Evolutionary conservation across 805 yeast species (phyloP).

Genomic region (Barnettozyma populi): DNA sequence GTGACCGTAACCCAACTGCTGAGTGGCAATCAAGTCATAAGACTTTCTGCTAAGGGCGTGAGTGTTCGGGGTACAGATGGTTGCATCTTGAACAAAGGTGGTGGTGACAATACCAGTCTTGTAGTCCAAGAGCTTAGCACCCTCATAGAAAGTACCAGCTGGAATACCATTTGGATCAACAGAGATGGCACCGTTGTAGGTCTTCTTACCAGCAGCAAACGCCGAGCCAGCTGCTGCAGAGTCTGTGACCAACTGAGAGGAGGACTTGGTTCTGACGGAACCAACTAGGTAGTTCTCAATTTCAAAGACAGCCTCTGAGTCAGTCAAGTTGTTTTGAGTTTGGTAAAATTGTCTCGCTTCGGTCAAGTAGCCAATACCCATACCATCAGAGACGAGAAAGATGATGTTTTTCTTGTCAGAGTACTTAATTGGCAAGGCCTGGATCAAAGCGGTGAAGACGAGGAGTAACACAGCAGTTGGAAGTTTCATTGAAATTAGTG

Average conservation of each 20-base stretch:
- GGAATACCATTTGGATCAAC: constrained; percentile 63
- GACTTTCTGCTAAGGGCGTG: constrained; percentile 70
- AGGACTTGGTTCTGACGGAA: constrained; percentile 78
- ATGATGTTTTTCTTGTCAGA: constrained; percentile 62
- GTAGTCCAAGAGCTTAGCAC: constrained; percentile 74
- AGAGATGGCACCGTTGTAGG: constrained; percentile 91
- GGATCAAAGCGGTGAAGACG: constrained; percentile 19
- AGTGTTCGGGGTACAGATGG: constrained; percentile 83
- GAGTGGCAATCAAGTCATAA: constrained; percentile 79
- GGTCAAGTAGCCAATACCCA: constrained; percentile 84
- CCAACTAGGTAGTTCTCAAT: constrained; percentile 74
- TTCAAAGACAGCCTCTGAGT: constrained; percentile 47
- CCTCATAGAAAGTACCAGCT: constrained; percentile 83
- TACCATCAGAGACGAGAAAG: constrained; percentile 88
- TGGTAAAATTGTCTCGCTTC: constrained; percentile 73
- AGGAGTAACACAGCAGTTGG: constrained; percentile 20
- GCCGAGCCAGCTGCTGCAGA: constrained; percentile 98
- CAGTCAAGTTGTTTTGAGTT: constrained; percentile 40
- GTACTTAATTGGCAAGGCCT: constrained; percentile 23
- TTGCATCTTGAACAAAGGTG: constrained; percentile 88
- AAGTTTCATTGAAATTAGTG: constrained; percentile 15
- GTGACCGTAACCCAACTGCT: constrained; percentile 68
- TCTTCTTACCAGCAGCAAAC: constrained; percentile 72
- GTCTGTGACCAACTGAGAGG: constrained; percentile 73
- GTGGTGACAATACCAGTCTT: constrained; percentile 87